These are phyloP conservation scores for Pseudocercospora vitis DNA, from an alignment of 2,329 filamentous ascomycete genomes.

Conservation along the genomic window DNA sequence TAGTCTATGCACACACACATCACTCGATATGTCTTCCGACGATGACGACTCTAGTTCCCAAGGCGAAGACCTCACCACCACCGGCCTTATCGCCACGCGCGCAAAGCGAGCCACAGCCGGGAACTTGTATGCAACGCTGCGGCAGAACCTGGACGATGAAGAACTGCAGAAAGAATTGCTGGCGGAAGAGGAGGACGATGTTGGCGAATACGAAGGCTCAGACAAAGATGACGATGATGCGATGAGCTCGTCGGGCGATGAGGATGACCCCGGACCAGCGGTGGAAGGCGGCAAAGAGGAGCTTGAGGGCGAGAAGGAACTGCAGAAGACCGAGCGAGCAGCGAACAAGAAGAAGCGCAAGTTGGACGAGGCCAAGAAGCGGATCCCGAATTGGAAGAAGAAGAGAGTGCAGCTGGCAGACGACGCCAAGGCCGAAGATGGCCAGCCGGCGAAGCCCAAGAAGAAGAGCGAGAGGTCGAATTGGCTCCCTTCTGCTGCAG, in stretches of 20 bases:
- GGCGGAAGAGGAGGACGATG: conserved; percentile 54
- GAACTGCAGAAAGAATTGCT: conserved; percentile 44
- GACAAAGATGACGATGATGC: conserved; percentile 63
- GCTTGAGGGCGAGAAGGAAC: conserved; percentile 80
- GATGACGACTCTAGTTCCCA: conserved; percentile 26
- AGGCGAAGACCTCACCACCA: conserved; percentile 32
- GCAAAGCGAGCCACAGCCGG: conserved; percentile 78
- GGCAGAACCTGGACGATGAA: conserved; percentile 57
- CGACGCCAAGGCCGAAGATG: conserved; percentile 39
- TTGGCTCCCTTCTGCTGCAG: conserved; percentile 65
- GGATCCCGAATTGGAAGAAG: conserved; percentile 59
- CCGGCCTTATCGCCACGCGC: conserved; percentile 68
- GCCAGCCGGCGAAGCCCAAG: conserved; percentile 44
- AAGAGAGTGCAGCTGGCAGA: conserved; percentile 58
- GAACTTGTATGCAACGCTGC: conserved; percentile 75
- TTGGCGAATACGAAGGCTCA: conserved; percentile 44
- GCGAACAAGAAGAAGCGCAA: conserved; percentile 79
- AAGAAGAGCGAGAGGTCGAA: conserved; percentile 72
- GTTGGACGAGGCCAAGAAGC: conserved; percentile 70
- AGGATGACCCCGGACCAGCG: conserved; percentile 63
- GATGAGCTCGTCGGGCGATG: conserved; percentile 81
- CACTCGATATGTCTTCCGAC: conserved; percentile 29
- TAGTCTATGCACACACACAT: not conserved
- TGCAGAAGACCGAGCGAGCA: conserved; percentile 73
- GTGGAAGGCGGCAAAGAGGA: conserved; percentile 59